Evolutionary conservation across 2,329 filamentous ascomycete genomes (phyloP), one percentile per base, ranked within the genome.

Genomic region (Fusarium brachygibbosum): DNA sequence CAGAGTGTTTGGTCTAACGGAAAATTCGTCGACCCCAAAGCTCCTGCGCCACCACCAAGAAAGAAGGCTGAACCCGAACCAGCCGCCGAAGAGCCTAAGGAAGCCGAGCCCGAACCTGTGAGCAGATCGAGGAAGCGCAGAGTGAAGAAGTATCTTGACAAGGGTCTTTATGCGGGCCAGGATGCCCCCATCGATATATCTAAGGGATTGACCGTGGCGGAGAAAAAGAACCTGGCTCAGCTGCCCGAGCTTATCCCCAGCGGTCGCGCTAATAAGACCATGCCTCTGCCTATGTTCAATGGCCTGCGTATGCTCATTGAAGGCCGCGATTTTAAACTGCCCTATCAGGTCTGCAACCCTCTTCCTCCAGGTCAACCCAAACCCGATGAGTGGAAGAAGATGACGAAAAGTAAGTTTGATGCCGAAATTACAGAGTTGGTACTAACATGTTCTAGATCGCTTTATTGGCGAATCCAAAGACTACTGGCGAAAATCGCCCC

Each of bases 341-440:
- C 96, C 0, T 98, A 89, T 75, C 92, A 97, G 77, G 85, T 97
- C 48, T 98, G 95, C 83, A 92, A 93, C 55, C 95, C 95, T 4
- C 86, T 97, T 21, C 91, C 93, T 5, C 88, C 90, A 3, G 93
- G 92, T 50, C 93, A 97, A 76, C 93, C 94, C 25, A 97, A 97
- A 80, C 94, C 95, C 1, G 91, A 97, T 71, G 93, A 97, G 74
- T 99, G 94, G 92, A 90, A 90, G 71, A 95, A 95, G 78, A 91
- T 96, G 72, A 94, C 93, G 68, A 96, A 92, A 80, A 98, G 93
- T 97, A 84, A 83, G 91, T 54, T 80, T 40, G 42, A 10, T 28
- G 49, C 21, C 59, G 38, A 53, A 19, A 45, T 14, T 51, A 9
- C n/a, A 16, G 38, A 10, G 16, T 31, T 42, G 13, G 81, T 74